Base-by-base conservation (phyloP, 176 grass and related monocot genomes). In the Carex parvula region DNA sequence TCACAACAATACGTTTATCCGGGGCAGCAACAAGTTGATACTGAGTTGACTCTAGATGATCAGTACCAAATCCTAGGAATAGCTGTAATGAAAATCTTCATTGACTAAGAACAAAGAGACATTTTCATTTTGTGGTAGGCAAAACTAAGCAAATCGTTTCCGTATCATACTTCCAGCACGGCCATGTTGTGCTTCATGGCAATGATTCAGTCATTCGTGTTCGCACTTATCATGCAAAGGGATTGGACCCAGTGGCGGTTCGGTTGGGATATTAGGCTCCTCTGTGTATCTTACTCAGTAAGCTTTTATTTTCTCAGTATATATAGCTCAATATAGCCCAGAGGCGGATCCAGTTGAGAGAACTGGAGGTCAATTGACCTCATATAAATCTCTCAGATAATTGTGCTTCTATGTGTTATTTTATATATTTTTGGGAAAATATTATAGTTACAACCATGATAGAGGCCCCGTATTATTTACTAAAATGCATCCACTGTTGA, bases 131-230 rank as follows among this genome's bases (percentile, higher is more conserved):
- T 33, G 12, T 63, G 18, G 37, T 63, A 98, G 91, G 89, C 93
- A 2, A 88, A 69, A 81, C 18, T 95, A 16, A 88, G 73, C 86
- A 70, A 29, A 16, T 72, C 83, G 41, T 95, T 93, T 74, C 93
- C 91, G 0, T 93, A 84, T 85, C 93, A 89, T 86, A 95, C 92
- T 91, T 85, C 89, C 21, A 90, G 83, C 88, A 93, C 96, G 0
- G 91, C 91, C 20, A 69, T 99, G 71, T 84, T 99, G 93, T 99
- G 96, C 80, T 7, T 59, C 1, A 98, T 93, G 95, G 85, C 87
- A 73, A 85, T 88, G 39, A 15, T 84, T 32, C 92, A 95, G 61
- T 90, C 88, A 10, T 55, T 81, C 1, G 63, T 83, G 2, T 92
- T 87, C 10, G 96, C 91, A 10, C 76, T 98, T 53, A 90, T 85